Evolutionary conservation across 2,329 filamentous ascomycete species (phyloP).

Genomic region (Pseudopithomyces maydicus): DNA sequence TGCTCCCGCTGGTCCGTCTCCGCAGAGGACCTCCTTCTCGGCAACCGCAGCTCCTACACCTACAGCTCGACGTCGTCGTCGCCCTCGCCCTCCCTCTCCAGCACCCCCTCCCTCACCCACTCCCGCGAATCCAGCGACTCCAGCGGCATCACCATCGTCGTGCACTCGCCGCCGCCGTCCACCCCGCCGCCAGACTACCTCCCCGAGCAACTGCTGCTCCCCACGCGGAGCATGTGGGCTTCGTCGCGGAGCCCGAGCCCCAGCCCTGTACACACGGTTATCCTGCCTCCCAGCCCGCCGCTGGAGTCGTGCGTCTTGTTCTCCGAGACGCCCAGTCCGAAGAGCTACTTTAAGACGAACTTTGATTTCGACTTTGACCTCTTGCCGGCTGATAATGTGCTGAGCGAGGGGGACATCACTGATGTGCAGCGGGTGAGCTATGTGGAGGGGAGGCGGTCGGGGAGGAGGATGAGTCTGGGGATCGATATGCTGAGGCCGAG

Average conservation of each 20-base stretch:
- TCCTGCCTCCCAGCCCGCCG: not conserved
- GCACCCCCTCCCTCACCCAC: not conserved
- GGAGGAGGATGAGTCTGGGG: not conserved
- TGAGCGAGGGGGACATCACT: conserved; percentile 1
- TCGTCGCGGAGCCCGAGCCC: not conserved
- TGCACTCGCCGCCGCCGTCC: conserved; percentile 10
- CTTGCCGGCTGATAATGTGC: not conserved
- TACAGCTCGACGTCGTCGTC: too few relatives aligned
- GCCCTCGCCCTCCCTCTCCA: not conserved
- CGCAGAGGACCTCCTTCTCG: conserved; percentile 6
- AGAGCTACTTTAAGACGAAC: conserved; percentile 6
- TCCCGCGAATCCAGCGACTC: conserved; percentile 5
- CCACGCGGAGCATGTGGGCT: not conserved
- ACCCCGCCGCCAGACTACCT: conserved; percentile 8
- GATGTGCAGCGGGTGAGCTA: conserved; percentile 6
- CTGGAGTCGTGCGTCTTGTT: not conserved
- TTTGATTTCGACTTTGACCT: conserved; percentile 3
- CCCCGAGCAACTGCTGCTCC: conserved; percentile 3
- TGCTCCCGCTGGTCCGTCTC: conserved; percentile 8
- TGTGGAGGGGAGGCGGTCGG: not conserved
- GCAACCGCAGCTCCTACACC: not conserved
- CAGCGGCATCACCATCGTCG: conserved; percentile 2
- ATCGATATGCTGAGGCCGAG: not conserved
- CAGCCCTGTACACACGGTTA: not conserved
- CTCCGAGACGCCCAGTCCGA: conserved; percentile 4